These are phyloP conservation scores for Phaeotremella fagi DNA, from an alignment of 768 basidiomycete species.

Conservation along the genomic window DNA sequence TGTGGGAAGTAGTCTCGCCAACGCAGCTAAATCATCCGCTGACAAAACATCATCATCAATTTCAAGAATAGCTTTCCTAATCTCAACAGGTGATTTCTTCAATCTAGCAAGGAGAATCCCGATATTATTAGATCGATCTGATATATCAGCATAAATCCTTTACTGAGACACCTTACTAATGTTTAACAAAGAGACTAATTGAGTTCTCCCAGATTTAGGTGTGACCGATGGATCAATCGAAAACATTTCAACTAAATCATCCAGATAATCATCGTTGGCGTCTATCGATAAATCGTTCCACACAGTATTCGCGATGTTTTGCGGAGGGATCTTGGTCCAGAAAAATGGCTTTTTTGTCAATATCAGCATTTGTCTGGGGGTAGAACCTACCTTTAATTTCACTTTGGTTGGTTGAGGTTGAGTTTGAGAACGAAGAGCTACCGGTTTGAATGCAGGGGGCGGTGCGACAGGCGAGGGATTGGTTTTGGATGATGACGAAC, in stretches of 20 bases:
- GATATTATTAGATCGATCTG: conserved; percentile 71
- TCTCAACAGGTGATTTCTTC: conserved; percentile 60
- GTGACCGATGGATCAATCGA: conserved; percentile 52
- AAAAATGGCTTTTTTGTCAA: conserved; percentile 63
- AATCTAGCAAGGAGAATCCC: conserved; percentile 82
- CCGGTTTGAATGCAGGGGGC: too few species aligned
- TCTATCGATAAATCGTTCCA: conserved; percentile 60
- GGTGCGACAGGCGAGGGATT: too few species aligned
- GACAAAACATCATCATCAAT: conserved; percentile 65
- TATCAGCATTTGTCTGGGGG: not conserved
- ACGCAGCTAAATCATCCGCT: conserved; percentile 69
- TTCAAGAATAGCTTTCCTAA: conserved; percentile 66
- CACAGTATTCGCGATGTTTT: conserved; percentile 55
- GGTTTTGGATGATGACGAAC: not conserved
- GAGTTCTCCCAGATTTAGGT: conserved; percentile 24
- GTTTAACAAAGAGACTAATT: conserved; percentile 60
- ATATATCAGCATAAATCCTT: not conserved
- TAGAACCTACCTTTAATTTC: conserved; percentile 28
- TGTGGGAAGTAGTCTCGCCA: conserved; percentile 71
- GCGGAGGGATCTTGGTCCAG: conserved; percentile 71
- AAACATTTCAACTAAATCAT: conserved; percentile 72
- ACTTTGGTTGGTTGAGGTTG: conserved; percentile 41
- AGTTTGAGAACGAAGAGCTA: too few species aligned
- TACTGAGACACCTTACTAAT: conserved; percentile 52
- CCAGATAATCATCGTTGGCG: conserved; percentile 56